phyloP scores from a whole-genome alignment of 257 asterid species.

The Penstemon barbatus region DNA sequence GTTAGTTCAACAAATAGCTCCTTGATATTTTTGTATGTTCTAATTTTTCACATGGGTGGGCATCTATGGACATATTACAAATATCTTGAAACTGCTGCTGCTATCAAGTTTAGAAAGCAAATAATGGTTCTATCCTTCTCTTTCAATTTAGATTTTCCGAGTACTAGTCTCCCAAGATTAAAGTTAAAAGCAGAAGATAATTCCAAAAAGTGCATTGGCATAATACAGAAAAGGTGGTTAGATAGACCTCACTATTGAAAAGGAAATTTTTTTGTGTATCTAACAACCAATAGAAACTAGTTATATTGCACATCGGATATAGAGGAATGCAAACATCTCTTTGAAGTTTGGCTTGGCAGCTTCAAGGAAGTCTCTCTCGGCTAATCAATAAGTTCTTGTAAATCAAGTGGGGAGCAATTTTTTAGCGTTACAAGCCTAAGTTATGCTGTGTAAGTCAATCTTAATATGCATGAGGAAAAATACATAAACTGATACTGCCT shows the following conservation, averaged over 20 bases:
- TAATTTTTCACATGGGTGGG: background rate
- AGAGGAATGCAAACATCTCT: no score
- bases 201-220: background rate
- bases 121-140: no score
- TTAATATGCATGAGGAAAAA: background rate
- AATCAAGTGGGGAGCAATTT: no score
- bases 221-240: slow-evolving; percentile 3
- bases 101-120: background rate
- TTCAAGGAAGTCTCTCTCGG: no score
- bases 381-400: no score
- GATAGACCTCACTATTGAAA: background rate
- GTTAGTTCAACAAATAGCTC: slow-evolving; percentile 41
- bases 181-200: no score
- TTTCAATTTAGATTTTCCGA: no score
- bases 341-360: no score
- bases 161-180: no score
- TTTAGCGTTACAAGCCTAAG: no score
- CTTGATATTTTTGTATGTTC: background rate
- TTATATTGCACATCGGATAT: background rate
- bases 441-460: background rate
- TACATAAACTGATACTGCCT: background rate
- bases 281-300: background rate
- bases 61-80: background rate
- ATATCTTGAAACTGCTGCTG: slow-evolving; percentile 11
- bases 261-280: background rate